A percentile compares a stretch with the other conserved stretches of the same genome.
Conservation (phyloP, 352 stramenopile species). For the Globisporangium parvum region DNA sequence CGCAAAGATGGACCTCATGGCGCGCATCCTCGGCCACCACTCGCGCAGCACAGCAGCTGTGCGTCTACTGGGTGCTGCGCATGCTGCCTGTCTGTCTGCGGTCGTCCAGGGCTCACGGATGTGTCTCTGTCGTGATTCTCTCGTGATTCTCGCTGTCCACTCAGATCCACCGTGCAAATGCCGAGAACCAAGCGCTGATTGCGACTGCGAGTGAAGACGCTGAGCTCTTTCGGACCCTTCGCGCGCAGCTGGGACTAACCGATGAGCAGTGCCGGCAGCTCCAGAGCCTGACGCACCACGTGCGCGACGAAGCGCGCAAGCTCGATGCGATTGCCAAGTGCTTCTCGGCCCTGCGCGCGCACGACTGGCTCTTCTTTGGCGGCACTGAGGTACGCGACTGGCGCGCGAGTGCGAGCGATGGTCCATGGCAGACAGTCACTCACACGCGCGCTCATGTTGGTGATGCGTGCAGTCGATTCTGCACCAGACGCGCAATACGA, state of each 20-base stretch:
- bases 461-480: slow-evolving; percentile 54
- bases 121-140: background rate
- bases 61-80: background rate
- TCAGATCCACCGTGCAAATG: slow-evolving; percentile 74
- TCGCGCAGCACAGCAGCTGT: slow-evolving; percentile 70
- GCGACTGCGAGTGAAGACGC: slow-evolving; percentile 52
- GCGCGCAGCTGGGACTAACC: slow-evolving; percentile 58
- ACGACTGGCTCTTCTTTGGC: slow-evolving; percentile 84
- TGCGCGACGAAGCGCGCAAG: slow-evolving; percentile 65
- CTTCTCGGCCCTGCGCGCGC: slow-evolving; percentile 70
- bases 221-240: slow-evolving; percentile 45
- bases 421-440: too few relatives aligned
- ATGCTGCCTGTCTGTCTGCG: background rate
- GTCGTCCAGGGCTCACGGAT: too few relatives aligned
- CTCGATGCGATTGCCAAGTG: slow-evolving; percentile 83
- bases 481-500: slow-evolving; percentile 72
- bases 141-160: background rate
- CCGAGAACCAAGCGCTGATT: slow-evolving; percentile 78
- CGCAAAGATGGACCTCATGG: slow-evolving; percentile 76
- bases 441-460: too few relatives aligned
- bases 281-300: slow-evolving; percentile 29
- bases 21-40: slow-evolving; percentile 71
- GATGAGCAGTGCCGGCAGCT: slow-evolving; percentile 63
- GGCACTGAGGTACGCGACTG: slow-evolving; percentile 64
- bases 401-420: too few relatives aligned